Percentiles rank a stretch among this genome's conserved stretches.
These are phyloP conservation scores for Vaccinium darrowii DNA, from an alignment of 148 eudicot genomes.

Conservation along the genomic window DNA sequence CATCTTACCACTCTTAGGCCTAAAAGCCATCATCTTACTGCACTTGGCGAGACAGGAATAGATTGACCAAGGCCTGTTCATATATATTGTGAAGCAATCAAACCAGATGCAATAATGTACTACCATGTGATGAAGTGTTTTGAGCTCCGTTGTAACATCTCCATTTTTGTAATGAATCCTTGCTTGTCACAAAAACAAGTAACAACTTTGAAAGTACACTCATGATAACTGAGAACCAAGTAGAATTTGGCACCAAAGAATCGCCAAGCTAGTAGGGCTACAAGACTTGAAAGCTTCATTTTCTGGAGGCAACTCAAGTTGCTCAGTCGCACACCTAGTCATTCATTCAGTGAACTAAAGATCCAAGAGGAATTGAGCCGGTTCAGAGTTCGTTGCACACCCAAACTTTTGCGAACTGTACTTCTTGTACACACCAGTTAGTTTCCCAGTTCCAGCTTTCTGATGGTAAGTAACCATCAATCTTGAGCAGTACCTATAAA, in stretches of 20 bases:
- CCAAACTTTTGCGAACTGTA: conserved; percentile 3
- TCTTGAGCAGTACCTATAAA: conserved; percentile 8
- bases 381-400: background rate
- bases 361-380: conserved; percentile 12
- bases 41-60: too few species aligned
- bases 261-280: background rate
- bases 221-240: background rate
- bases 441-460: conserved; percentile 6
- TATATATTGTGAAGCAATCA: too few species aligned
- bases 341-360: background rate
- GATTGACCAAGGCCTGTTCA: too few species aligned
- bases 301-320: background rate
- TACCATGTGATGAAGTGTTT: too few species aligned
- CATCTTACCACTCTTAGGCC: too few species aligned
- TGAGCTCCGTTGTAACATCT: too few species aligned
- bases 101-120: too few species aligned
- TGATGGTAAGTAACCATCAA: conserved; percentile 14
- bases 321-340: background rate
- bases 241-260: background rate
- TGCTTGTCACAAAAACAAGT: background rate
- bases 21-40: too few species aligned
- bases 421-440: conserved; percentile 13
- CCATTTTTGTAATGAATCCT: too few species aligned
- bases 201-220: background rate
- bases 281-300: background rate